These are phyloP conservation scores for Aspergillus phoenicis DNA, from an alignment of 2,329 filamentous ascomycete genomes.

Conservation along the genomic window DNA sequence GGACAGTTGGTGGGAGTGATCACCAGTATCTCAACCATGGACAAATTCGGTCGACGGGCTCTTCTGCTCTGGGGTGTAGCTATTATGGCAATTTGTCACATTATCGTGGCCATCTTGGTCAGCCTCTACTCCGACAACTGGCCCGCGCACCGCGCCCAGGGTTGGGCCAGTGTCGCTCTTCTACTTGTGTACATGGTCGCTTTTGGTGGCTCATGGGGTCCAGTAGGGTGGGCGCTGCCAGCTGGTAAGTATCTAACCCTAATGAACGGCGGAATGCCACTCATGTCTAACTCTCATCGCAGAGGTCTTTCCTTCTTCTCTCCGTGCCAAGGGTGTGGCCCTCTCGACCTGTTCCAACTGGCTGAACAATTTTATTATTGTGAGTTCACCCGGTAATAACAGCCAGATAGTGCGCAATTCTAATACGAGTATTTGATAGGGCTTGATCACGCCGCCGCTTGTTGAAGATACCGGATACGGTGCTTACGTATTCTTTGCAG, in stretches of 20 bases:
- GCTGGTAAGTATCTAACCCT: slow-evolving; percentile 25
- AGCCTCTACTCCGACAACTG: slow-evolving; percentile 56
- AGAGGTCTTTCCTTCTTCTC: slow-evolving; percentile 65
- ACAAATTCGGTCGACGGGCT: slow-evolving; percentile 50
- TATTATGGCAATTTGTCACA: slow-evolving; percentile 51
- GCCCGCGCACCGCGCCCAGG: slow-evolving; percentile 53
- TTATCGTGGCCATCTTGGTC: slow-evolving; percentile 58
- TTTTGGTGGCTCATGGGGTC: slow-evolving; percentile 63
- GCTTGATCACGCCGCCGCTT: slow-evolving; percentile 66
- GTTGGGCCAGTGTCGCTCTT: slow-evolving; percentile 61
- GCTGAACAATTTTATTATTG: slow-evolving; percentile 65
- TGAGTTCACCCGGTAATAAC: slow-evolving; percentile 21
- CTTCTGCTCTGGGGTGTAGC: slow-evolving; percentile 50
- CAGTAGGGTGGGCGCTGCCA: slow-evolving; percentile 51
- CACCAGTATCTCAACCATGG: slow-evolving; percentile 54
- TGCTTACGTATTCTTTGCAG: slow-evolving; percentile 62
- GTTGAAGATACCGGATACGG: slow-evolving; percentile 59
- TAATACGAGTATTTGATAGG: slow-evolving; percentile 31
- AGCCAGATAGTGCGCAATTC: neutral
- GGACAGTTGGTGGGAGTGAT: slow-evolving; percentile 51
- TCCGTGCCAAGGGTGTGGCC: slow-evolving; percentile 67
- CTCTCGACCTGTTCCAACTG: slow-evolving; percentile 66
- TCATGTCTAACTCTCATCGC: slow-evolving; percentile 32
- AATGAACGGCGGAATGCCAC: neutral
- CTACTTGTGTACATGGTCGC: slow-evolving; percentile 65